Conservation (phyloP, 305 asterid genomes). For the Solanum hybrid region DNA sequence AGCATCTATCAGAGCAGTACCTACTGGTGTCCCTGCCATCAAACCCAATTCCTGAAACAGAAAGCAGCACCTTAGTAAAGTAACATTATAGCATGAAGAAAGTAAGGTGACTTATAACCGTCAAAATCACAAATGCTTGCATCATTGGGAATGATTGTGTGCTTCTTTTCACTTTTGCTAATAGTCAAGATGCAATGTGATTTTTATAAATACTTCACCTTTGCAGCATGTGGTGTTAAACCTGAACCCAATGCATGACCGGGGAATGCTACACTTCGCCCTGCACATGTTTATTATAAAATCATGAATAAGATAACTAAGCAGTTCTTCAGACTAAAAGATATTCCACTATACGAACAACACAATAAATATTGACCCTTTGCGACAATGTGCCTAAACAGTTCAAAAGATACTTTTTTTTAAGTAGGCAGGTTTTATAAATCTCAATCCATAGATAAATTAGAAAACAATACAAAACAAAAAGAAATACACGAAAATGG, state of each 20-base stretch:
- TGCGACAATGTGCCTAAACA: not conserved
- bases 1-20: constrained; percentile 92
- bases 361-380: not conserved
- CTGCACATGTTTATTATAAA: constrained; percentile 31
- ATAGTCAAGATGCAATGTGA: constrained; percentile 13
- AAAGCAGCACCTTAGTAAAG: constrained; percentile 16
- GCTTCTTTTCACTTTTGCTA: constrained; percentile 5
- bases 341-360: not conserved
- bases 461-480: not conserved
- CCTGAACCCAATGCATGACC: constrained; percentile 97
- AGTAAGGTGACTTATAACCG: not conserved
- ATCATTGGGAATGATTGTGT: constrained; percentile 6
- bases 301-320: constrained; percentile 1
- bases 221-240: constrained; percentile 76
- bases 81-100: not conserved
- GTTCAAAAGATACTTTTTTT: not conserved
- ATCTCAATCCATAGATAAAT: not conserved
- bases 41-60: constrained; percentile 79
- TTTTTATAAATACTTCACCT: constrained; percentile 49
- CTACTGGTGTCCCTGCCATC: constrained; percentile 78
- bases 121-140: constrained; percentile 9
- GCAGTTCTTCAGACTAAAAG: not conserved
- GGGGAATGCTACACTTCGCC: constrained; percentile 97
- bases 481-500: not conserved
- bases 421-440: not conserved